Evolutionary conservation across 768 basidiomycete species (phyloP).

Genomic region (Suillus americanus): DNA sequence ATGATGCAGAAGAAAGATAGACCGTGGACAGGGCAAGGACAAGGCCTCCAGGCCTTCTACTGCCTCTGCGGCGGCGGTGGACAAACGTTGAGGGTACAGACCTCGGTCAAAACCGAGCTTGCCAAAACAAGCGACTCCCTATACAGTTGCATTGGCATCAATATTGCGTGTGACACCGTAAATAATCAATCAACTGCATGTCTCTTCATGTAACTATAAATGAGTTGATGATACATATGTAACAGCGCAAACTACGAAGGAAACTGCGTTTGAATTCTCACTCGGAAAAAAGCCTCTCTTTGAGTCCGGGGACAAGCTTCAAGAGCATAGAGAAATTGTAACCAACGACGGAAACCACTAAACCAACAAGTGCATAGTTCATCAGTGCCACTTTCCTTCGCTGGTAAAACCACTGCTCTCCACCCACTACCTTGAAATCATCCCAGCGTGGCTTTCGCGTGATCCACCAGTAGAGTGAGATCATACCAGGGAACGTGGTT

Average conservation of each 20-base stretch:
- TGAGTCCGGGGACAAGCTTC: not conserved
- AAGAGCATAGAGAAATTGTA: not conserved
- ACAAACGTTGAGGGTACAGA: slow-evolving; percentile 19
- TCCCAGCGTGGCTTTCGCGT: slow-evolving; percentile 42
- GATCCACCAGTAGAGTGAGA: slow-evolving; percentile 53
- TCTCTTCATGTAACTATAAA: not conserved
- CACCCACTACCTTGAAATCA: slow-evolving; percentile 41
- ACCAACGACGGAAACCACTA: slow-evolving; percentile 9
- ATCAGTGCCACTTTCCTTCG: slow-evolving; percentile 21
- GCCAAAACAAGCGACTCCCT: slow-evolving; percentile 11
- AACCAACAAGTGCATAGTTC: slow-evolving; percentile 23
- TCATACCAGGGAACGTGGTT: slow-evolving; percentile 55
- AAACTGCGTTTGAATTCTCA: not conserved
- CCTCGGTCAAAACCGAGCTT: slow-evolving; percentile 30
- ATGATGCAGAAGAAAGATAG: slow-evolving; percentile 13
- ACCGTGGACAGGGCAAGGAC: slow-evolving; percentile 8
- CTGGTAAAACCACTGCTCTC: slow-evolving; percentile 35
- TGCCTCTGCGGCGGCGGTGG: slow-evolving; percentile 32
- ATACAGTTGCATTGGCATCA: not conserved
- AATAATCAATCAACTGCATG: not conserved
- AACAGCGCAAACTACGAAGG: not conserved
- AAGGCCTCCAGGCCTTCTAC: slow-evolving; percentile 23
- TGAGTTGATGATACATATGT: not conserved
- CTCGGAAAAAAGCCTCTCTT: not conserved
- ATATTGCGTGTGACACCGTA: not conserved